Conservation (phyloP, 2,329 filamentous ascomycete species). For the Pyrenophora tritici-repentis region DNA sequence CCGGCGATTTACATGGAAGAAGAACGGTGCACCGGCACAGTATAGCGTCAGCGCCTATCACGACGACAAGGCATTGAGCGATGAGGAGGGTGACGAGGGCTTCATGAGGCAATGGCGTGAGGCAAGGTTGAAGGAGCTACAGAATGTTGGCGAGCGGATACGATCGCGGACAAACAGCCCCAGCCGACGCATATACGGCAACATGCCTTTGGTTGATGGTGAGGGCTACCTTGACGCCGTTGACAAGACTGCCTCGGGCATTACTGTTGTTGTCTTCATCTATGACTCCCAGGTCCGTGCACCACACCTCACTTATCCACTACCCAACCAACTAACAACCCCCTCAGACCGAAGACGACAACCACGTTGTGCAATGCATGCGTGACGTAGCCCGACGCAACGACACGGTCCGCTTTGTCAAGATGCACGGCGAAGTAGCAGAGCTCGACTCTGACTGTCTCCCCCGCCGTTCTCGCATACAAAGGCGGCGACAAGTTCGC, state of each 20-base stretch:
- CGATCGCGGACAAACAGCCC: slow-evolving; percentile 72
- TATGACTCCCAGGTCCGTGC: slow-evolving; percentile 43
- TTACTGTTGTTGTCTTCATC: slow-evolving; percentile 89
- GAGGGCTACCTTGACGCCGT: slow-evolving; percentile 94
- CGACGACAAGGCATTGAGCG: slow-evolving; percentile 54
- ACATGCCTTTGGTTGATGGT: slow-evolving; percentile 82
- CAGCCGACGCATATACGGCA: slow-evolving; percentile 77
- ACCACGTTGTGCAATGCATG: slow-evolving; percentile 78
- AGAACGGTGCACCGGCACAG: slow-evolving; percentile 17
- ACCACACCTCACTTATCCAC: background rate
- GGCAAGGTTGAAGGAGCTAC: slow-evolving; percentile 75
- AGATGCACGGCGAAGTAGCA: slow-evolving; percentile 87
- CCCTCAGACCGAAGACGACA: slow-evolving; percentile 74
- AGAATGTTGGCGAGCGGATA: slow-evolving; percentile 63
- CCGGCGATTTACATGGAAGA: slow-evolving; percentile 43
- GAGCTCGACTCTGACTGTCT: slow-evolving; percentile 91
- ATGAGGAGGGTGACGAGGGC: slow-evolving; percentile 72
- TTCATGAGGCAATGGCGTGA: slow-evolving; percentile 89
- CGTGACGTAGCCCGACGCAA: slow-evolving; percentile 73
- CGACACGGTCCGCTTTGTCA: slow-evolving; percentile 80
- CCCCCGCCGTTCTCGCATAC: slow-evolving; percentile 85
- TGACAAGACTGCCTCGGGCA: slow-evolving; percentile 82
- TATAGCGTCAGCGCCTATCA: slow-evolving; percentile 50
- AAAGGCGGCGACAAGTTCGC: slow-evolving; percentile 87
- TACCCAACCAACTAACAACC: background rate